phyloP scores from a whole-genome alignment of 192 early-diverging fungal genomes.

The Helicostylum pulchrum region DNA sequence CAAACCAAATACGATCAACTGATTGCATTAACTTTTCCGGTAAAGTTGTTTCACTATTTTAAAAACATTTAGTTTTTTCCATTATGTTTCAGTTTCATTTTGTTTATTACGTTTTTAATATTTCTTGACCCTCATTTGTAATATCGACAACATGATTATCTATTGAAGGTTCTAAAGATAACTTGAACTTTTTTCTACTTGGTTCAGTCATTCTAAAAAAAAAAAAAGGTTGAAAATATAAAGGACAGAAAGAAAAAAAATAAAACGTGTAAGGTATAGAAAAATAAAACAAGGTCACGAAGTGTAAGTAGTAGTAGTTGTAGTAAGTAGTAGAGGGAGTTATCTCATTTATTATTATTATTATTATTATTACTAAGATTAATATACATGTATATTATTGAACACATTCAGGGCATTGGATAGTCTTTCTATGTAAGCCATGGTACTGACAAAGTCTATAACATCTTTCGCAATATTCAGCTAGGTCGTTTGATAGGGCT shows the following conservation, averaged over 20 bases:
- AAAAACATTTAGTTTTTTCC: background rate
- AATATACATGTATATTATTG: background rate
- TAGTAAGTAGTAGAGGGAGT: too few species aligned
- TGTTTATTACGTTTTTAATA: conserved; percentile 27
- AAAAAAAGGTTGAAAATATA: background rate
- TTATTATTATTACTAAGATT: too few species aligned
- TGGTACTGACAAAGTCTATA: conserved; percentile 3
- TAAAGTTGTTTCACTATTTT: conserved; percentile 27
- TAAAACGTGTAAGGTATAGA: background rate
- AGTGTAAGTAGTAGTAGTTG: too few species aligned
- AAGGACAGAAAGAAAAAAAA: background rate
- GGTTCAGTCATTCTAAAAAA: conserved; percentile 5
- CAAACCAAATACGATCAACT: conserved; percentile 40
- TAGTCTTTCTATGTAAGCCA: background rate
- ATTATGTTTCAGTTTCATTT: background rate
- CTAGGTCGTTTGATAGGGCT: conserved; percentile 6
- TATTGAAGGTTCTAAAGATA: conserved; percentile 34
- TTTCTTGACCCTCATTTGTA: conserved; percentile 31
- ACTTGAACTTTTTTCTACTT: conserved; percentile 24
- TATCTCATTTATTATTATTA: too few species aligned
- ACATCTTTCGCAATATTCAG: conserved; percentile 10
- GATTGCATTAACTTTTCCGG: conserved; percentile 35
- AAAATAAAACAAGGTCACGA: background rate
- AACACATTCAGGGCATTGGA: background rate
- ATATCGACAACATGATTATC: conserved; percentile 27